phyloP scores from a whole-genome alignment of 208 protist species.

The Phytomonas sp. region DNA sequence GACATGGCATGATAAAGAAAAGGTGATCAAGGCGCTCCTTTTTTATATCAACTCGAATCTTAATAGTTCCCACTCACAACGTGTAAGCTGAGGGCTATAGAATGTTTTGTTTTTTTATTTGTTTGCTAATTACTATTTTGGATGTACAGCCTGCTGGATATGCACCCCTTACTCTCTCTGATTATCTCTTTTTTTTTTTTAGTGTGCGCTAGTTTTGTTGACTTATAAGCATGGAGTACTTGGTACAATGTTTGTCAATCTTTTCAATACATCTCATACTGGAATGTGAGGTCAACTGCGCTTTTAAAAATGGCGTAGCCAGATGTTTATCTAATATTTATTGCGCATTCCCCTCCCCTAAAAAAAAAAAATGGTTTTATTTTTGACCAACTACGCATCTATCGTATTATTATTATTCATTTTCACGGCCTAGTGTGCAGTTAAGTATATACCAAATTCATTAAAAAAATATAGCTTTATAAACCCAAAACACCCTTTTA shows the following conservation, averaged over 20 bases:
- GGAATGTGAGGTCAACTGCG: not conserved
- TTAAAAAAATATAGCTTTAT: not conserved
- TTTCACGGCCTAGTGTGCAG: not conserved
- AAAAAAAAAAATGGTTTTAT: too few species aligned
- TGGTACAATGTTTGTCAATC: not conserved
- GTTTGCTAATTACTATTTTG: slow-evolving; percentile 7
- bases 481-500: too few species aligned
- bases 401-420: not conserved
- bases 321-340: not conserved
- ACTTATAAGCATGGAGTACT: not conserved
- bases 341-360: not conserved
- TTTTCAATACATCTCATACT: not conserved
- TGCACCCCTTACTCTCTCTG: not conserved
- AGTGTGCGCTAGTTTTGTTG: not conserved
- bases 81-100: not conserved
- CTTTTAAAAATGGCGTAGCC: not conserved
- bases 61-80: slow-evolving; percentile 18
- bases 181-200: not conserved
- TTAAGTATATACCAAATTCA: not conserved
- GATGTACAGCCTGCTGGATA: not conserved
- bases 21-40: slow-evolving; percentile 76
- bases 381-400: not conserved
- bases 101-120: not conserved
- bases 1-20: slow-evolving; percentile 74
- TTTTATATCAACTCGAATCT: slow-evolving; percentile 78